Evolutionary conservation across 1,139 yeast species (phyloP), one percentile per base, ranked within the genome.

Genomic region (Protomyces inundatus): DNA sequence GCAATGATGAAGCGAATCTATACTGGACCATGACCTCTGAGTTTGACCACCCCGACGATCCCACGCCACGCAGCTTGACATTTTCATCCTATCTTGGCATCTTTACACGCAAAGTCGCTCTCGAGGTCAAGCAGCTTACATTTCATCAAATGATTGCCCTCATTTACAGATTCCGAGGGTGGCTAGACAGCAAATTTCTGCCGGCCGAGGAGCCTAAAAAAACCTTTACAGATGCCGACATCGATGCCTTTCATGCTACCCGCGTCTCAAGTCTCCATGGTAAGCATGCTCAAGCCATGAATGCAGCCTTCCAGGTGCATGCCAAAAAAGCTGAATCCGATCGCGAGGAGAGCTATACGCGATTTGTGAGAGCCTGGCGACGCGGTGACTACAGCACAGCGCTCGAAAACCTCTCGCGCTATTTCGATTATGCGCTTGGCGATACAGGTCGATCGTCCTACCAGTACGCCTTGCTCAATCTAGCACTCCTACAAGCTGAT

Each of bases 361-460:
- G 60, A 33, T 70, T 66, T 70, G 77, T 89, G 46, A 86, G 87
- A 67, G 81, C 82, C 56, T 79, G 90, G 69, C 79, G 82, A 54
- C 79, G 77, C 1, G 81, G 84, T 16, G 87, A 88, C 68, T 89
- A 88, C 70, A 89, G 87, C 70, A 85, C 83, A 1, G 88, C 96
- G 0, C 82, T 88, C 66, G 83, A 85, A 68, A 79, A 85, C 2
- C 76, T 90, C 34, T 96, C 89, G 73, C 83, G 89, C 67, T 90
- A 88, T 72, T 90, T 88, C 73, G 97, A 90, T 74, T 89, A 90
- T 71, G 86, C 88, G 84, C 86, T 88, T 75, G 84, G 93, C 14
- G 82, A 81, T 67, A 32, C 46, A 30, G 52, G 48, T 30, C 14
- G 40, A 36, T 45, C 61, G 82, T 84, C 84, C 68, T 88, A 88